Base-by-base conservation (phyloP, 2,329 filamentous ascomycete species). In the Amauroascus verrucosus region DNA sequence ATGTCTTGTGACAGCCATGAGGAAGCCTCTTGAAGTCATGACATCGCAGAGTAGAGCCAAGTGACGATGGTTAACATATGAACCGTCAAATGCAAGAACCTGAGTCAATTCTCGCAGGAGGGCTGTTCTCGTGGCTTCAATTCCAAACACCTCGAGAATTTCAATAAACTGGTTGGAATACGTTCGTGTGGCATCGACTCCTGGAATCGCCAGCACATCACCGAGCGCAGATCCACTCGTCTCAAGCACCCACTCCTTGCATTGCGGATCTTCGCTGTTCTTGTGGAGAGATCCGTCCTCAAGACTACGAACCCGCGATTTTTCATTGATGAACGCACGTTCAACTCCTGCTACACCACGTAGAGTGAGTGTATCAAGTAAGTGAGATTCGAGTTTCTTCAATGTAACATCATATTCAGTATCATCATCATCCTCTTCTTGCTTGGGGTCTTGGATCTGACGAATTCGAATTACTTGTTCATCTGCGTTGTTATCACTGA, bases 51-150 rank as follows among this genome's bases (percentile, higher is more conserved):
- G 78, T 33, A 98, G 81, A 46, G 90, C 87, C 75, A 98, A 83
- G 75, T 98, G 93, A 64, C 93, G 89, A 73, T 97, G 89, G 70
- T 98, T 98, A 79, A 98, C 93, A 69, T 98, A 98, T 13, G 93
- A 97, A 80, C 94, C 94, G 67, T 97, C 93, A 67, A 98, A 98
- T 24, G 93, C 90, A 74, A 99, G 74, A 67, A 99, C 93, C 64
- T 88, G 84, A 28, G 86, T 88, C 76, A 98, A 72, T 68, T 98
- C 94, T 57, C 85, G 84, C 61, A 95, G 82, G 54, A 98, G 77
- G 51, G 90, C 86, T 46, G 86, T 82, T 64, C 93, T 85, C 57
- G 89, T 89, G 60, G 89, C 94, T 68, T 98, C 93, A 59, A 98
- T 98, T 67, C 93, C 93, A 58, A 98, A 93, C 8, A 95, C 88